Percentiles rank a stretch among this genome's conserved stretches.
These are phyloP conservation scores for Parmales sp. DNA, from an alignment of 108 stramenopile genomes.

Conservation along the genomic window DNA sequence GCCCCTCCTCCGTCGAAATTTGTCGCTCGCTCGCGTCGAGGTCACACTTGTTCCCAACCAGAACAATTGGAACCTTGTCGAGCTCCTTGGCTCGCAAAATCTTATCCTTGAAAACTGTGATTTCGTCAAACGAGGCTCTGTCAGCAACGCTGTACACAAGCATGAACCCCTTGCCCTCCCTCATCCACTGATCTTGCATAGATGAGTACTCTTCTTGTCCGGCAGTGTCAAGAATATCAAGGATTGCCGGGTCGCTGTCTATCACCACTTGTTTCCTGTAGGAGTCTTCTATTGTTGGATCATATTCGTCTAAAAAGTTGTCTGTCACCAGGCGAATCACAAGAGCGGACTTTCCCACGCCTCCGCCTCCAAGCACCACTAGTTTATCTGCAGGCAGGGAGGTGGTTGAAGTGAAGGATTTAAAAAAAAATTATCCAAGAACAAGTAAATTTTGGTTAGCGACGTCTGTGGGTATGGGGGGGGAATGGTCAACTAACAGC, in stretches of 20 bases:
- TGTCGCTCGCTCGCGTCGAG: not conserved
- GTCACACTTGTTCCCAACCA: slow-evolving; percentile 18
- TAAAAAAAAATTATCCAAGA: too few relatives aligned
- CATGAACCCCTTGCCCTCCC: slow-evolving; percentile 16
- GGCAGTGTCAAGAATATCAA: slow-evolving; percentile 19
- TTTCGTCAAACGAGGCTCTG: slow-evolving; percentile 8
- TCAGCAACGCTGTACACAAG: slow-evolving; percentile 18
- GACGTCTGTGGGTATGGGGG: too few relatives aligned
- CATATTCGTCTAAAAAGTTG: slow-evolving; percentile 18
- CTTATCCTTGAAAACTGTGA: slow-evolving; percentile 8
- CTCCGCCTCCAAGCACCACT: slow-evolving; percentile 15
- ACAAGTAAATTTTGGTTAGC: too few relatives aligned
- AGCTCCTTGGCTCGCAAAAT: slow-evolving; percentile 6
- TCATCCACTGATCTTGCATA: slow-evolving; percentile 20
- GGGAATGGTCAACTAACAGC: too few relatives aligned
- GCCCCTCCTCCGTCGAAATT: not conserved
- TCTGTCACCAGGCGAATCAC: slow-evolving; percentile 12
- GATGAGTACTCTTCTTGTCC: slow-evolving; percentile 20
- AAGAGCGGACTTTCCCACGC: slow-evolving; percentile 17
- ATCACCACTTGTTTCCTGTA: slow-evolving; percentile 12
- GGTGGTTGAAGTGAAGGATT: too few relatives aligned
- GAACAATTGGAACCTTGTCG: slow-evolving; percentile 15
- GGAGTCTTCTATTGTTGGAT: slow-evolving; percentile 16
- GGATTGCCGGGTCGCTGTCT: not conserved
- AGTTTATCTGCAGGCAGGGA: slow-evolving; percentile 6